phyloP scores from a whole-genome alignment of 305 asterid species.

The Fraxinus ornus region DNA sequence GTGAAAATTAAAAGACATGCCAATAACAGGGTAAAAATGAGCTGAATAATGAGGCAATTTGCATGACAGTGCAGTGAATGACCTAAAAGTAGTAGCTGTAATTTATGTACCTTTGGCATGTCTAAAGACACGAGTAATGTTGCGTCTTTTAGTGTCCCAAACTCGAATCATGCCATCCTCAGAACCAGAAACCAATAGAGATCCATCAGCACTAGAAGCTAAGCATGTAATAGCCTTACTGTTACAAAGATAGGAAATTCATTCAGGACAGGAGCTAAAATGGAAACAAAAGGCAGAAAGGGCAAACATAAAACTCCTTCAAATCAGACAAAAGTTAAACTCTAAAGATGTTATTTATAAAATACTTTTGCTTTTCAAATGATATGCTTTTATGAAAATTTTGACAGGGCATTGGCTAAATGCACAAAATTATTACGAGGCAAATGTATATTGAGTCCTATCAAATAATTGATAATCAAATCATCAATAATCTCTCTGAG shows the following conservation, averaged over 20 bases:
- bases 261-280: slow-evolving; percentile 10
- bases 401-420: neutral
- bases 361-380: neutral
- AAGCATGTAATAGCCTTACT: slow-evolving; percentile 87
- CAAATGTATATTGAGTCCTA: neutral
- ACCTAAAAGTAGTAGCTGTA: neutral
- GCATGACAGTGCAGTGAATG: neutral
- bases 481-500: neutral
- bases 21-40: neutral
- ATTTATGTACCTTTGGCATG: slow-evolving; percentile 65
- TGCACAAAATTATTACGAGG: neutral
- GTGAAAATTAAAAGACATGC: neutral
- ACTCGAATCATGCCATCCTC: slow-evolving; percentile 89
- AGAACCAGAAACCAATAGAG: slow-evolving; percentile 70
- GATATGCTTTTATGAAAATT: neutral
- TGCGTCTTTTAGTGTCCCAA: slow-evolving; percentile 73
- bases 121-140: slow-evolving; percentile 54
- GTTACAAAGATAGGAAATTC: slow-evolving; percentile 37
- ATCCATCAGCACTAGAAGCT: slow-evolving; percentile 69
- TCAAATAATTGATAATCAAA: neutral
- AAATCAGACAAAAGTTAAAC: slow-evolving; percentile 16
- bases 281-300: slow-evolving; percentile 13
- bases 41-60: neutral
- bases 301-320: neutral
- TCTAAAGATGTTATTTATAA: neutral